Base-by-base conservation (phyloP, 1,284 basidiomycete species). In the Sanghuangporus baumii region DNA sequence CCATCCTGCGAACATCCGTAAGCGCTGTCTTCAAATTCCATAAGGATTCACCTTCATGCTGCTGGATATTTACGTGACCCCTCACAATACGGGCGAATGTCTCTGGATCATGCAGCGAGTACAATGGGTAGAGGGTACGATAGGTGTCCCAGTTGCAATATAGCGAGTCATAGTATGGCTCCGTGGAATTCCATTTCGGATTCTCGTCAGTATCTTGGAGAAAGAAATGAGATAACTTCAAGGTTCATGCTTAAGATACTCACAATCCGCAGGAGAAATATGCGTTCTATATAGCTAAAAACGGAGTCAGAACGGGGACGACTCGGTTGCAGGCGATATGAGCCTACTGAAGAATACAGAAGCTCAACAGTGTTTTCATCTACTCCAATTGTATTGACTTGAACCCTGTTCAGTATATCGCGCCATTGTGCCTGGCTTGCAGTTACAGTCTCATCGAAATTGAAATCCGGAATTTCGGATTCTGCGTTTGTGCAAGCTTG, bases 91-190 rank as follows among this genome's bases (percentile, higher is more conserved):
- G 73, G 0, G 84, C 76, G 68, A 85, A 86, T 9, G 75, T 79
- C 34, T 74, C 74, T 1, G 84, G 84, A 67, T 86, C 85, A 61
- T 86, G 84, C n/a, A 87, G 74, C 0, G 83, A 81, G 77, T 82
- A 81, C 37, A 85, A 73, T 1, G 84, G 80, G 67, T 79, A 87
- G 2, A 86, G 71, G 0, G 83, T 85, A 14, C 84, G 77, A 69
- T 81, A 86, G 0, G 85, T 86, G 65, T 88, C 85, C 86, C 85
- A 87, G 65, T 87, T 88, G 71, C 86, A 88, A 67, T 87, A 89
- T 62, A 86, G 81, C 0, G 85, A 86, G 66, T 88, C 86, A 63
- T 78, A 88, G 66, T 86, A 87, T 1, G 86, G 86, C 66, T 87
- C 85, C 0, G 77, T 79, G 0, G 86, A 87, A 52, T 79, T 79